phyloP scores from a whole-genome alignment of 768 basidiomycete genomes.

The Strobilomyces dryophilus region DNA sequence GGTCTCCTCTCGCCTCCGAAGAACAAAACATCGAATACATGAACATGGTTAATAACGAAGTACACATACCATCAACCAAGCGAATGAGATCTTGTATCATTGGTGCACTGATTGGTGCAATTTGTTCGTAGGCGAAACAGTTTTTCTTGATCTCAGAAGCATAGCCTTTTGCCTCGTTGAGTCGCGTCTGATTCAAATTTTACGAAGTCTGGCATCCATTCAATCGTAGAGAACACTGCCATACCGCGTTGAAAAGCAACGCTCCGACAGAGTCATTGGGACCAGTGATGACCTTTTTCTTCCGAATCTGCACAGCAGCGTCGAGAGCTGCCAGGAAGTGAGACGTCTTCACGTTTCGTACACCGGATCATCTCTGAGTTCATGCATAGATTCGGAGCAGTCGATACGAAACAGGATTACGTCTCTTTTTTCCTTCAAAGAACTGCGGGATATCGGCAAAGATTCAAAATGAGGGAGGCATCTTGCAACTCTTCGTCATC shows the following conservation, averaged over 20 bases:
- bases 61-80: conserved; percentile 64
- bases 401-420: conserved; percentile 96
- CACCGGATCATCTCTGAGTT: conserved; percentile 57
- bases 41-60: background rate
- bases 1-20: conserved; percentile 64
- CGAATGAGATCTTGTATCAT: conserved; percentile 76
- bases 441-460: conserved; percentile 37
- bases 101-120: conserved; percentile 73
- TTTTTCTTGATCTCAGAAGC: conserved; percentile 63
- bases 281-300: conserved; percentile 83
- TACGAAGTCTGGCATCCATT: background rate
- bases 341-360: conserved; percentile 67
- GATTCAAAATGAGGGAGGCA: conserved; percentile 13
- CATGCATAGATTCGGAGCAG: conserved; percentile 87
- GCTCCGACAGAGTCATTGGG: conserved; percentile 91
- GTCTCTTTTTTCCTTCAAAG: conserved; percentile 72
- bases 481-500: conserved; percentile 83
- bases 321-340: conserved; percentile 78
- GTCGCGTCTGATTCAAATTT: conserved; percentile 16
- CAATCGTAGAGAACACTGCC: conserved; percentile 15
- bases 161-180: conserved; percentile 33
- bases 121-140: conserved; percentile 70
- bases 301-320: conserved; percentile 81
- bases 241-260: conserved; percentile 88
- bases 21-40: conserved; percentile 2